Evolutionary conservation across 192 early-diverging fungal genomes (phyloP).

Genomic region (Dimargaris verticillata): DNA sequence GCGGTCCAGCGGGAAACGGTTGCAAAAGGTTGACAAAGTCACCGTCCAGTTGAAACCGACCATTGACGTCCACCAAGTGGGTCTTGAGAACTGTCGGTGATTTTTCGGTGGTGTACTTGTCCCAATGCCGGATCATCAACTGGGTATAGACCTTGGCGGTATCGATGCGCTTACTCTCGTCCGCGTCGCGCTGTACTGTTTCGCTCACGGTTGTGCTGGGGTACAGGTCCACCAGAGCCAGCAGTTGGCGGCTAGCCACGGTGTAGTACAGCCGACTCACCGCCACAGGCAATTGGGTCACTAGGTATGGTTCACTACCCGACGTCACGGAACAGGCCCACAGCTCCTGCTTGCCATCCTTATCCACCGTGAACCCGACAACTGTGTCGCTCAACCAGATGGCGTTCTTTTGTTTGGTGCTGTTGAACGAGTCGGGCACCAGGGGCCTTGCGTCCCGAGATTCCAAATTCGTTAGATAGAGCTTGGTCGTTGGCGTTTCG

Average conservation of each 20-base stretch:
- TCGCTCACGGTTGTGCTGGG: constrained; percentile 28
- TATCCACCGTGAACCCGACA: no score
- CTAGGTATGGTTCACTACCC: no score
- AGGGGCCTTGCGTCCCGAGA: no score
- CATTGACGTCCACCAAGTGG: constrained; percentile 17
- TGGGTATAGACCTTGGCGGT: constrained; percentile 45
- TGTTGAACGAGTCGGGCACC: no score
- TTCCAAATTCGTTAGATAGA: no score
- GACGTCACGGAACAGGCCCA: no score
- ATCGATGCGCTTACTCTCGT: constrained; percentile 30
- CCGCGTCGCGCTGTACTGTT: constrained; percentile 31
- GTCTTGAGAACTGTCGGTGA: constrained; percentile 42
- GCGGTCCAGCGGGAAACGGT: constrained; percentile 25
- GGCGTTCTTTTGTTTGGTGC: no score
- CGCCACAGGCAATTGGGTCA: constrained; percentile 4
- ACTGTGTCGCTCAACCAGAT: no score
- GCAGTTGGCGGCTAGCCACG: constrained; percentile 1
- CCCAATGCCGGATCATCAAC: constrained; percentile 76
- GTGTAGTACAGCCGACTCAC: constrained; percentile 16
- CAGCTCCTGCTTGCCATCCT: no score
- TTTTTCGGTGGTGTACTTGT: constrained; percentile 41
- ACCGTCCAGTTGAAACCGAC: constrained; percentile 20
- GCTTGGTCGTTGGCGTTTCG: no score
- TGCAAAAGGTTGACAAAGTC: constrained; percentile 35
- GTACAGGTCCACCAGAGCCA: constrained; percentile 15